phyloP scores from a whole-genome alignment of 805 yeast species.

The Vanderwaltozyma polyspora region DNA sequence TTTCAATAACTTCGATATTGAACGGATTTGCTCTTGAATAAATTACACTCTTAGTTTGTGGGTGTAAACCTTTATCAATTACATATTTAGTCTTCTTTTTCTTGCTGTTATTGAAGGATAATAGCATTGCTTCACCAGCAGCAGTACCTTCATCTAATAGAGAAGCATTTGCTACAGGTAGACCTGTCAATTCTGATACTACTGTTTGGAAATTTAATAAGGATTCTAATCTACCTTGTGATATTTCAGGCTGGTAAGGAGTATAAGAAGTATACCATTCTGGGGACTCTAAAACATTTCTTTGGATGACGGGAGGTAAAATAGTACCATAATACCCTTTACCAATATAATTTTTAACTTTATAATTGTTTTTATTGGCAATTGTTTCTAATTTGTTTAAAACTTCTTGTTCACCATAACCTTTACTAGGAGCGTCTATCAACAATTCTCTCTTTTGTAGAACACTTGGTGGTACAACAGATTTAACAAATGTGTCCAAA shows the following conservation, averaged over 20 bases:
- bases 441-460: conserved; percentile 55
- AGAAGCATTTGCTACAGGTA: conserved; percentile 92
- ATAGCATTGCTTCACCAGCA: conserved; percentile 92
- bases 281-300: conserved; percentile 86
- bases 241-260: conserved; percentile 96
- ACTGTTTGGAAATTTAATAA: conserved; percentile 89
- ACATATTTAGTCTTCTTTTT: conserved; percentile 60
- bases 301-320: conserved; percentile 83
- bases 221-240: conserved; percentile 91
- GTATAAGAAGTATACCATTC: conserved; percentile 99
- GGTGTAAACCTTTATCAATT: conserved; percentile 67
- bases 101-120: conserved; percentile 56
- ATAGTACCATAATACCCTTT: conserved; percentile 89
- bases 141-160: conserved; percentile 94
- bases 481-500: conserved; percentile 55
- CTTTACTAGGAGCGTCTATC: conserved; percentile 52
- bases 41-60: conserved; percentile 76
- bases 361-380: conserved; percentile 59
- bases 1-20: conserved; percentile 48
- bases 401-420: conserved; percentile 77
- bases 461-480: conserved; percentile 70
- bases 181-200: conserved; percentile 79
- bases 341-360: conserved; percentile 72
- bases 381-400: conserved; percentile 51
- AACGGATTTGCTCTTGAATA: conserved; percentile 69